Percentiles rank a stretch among this genome's conserved stretches.
Evolutionary conservation across 495 filamentous ascomycete genomes (phyloP).

Genomic region (Annulohypoxylon maeteangense): DNA sequence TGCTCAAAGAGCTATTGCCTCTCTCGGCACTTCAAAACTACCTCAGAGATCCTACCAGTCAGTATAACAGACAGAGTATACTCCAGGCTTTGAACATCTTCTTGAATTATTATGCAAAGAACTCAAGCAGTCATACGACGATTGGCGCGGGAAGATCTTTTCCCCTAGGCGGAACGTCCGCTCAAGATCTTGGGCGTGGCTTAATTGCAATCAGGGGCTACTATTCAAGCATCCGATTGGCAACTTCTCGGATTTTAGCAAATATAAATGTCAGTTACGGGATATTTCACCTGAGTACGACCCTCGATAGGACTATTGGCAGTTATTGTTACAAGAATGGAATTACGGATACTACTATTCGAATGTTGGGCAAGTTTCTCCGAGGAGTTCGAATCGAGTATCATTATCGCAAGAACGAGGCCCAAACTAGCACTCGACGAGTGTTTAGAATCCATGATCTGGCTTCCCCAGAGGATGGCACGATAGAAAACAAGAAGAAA

Average conservation of each 20-base stretch:
- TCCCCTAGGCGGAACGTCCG: neutral
- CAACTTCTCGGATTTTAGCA: slow-evolving; percentile 63
- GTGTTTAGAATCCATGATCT: slow-evolving; percentile 9
- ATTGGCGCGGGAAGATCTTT: slow-evolving; percentile 19
- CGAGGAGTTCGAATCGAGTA: neutral
- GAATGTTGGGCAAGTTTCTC: neutral
- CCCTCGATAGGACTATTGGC: slow-evolving; percentile 17
- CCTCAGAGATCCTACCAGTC: neutral
- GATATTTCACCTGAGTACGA: slow-evolving; percentile 39
- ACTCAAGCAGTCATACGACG: neutral
- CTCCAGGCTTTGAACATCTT: slow-evolving; percentile 21
- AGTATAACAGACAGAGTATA: neutral
- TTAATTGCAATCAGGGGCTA: slow-evolving; percentile 15
- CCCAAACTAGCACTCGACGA: neutral
- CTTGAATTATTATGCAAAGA: neutral
- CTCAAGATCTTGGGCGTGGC: neutral
- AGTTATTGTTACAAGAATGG: neutral
- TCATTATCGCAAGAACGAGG: neutral
- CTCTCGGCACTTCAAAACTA: neutral
- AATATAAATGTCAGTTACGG: slow-evolving; percentile 58
- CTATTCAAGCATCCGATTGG: slow-evolving; percentile 53
- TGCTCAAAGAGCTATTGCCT: neutral
- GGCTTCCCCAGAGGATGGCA: neutral
- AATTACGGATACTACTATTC: neutral
- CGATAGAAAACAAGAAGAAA: neutral